These are phyloP conservation scores for Neurospora sp. DNA, from an alignment of 495 filamentous ascomycete genomes.

Conservation along the genomic window DNA sequence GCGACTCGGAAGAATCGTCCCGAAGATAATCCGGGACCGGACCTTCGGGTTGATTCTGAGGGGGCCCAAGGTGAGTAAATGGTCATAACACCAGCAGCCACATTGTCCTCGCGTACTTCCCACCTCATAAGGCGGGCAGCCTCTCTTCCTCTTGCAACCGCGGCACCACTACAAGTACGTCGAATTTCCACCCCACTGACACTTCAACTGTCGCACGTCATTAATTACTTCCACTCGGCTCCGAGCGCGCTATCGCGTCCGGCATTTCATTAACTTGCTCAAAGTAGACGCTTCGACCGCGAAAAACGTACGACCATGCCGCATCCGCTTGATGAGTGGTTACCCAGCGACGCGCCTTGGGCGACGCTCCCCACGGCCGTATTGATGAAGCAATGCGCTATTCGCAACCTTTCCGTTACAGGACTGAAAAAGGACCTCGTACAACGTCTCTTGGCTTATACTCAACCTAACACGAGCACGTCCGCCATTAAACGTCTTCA, in stretches of 20 bases:
- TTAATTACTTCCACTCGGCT: neutral
- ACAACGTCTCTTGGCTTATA: neutral
- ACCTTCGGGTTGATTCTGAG: neutral
- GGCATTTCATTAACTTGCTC: neutral
- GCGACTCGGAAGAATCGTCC: neutral
- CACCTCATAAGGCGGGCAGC: neutral
- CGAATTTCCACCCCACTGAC: neutral
- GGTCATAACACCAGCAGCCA: neutral
- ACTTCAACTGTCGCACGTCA: neutral
- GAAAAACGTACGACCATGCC: neutral
- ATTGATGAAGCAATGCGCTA: neutral
- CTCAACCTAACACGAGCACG: neutral
- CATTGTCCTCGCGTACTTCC: neutral
- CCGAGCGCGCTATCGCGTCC: neutral
- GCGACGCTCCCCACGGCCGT: neutral
- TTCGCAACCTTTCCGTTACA: neutral
- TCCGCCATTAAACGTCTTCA: neutral
- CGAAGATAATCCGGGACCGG: neutral
- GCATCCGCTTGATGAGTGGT: neutral
- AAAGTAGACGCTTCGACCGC: neutral
- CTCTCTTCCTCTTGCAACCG: neutral
- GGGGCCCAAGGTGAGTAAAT: neutral
- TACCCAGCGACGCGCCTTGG: neutral
- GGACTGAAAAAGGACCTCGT: neutral
- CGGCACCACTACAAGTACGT: neutral